Evolutionary conservation across 2,329 filamentous ascomycete species (phyloP).

Genomic region (Boeremia lycopersici): DNA sequence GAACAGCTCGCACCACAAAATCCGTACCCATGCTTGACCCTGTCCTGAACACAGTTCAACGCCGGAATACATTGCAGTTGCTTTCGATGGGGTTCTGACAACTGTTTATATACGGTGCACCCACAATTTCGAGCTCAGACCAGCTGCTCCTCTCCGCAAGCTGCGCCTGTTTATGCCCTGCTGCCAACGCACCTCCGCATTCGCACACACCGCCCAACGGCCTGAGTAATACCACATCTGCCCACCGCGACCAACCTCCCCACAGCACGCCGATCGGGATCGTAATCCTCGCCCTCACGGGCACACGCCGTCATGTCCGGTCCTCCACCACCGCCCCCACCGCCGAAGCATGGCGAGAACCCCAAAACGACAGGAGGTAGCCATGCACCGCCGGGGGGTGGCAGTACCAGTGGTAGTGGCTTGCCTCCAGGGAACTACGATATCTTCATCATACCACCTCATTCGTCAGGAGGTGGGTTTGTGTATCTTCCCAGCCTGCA

Average conservation of each 20-base stretch:
- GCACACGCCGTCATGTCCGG: slow-evolving; percentile 44
- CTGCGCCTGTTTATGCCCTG: slow-evolving; percentile 35
- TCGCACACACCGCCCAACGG: slow-evolving; percentile 16
- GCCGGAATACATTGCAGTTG: slow-evolving; percentile 3
- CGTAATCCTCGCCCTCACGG: slow-evolving; percentile 34
- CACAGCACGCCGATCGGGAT: slow-evolving; percentile 18
- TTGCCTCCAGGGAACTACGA: slow-evolving; percentile 92
- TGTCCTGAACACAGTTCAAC: slow-evolving; percentile 4
- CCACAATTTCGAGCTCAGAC: background rate
- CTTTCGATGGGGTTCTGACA: slow-evolving; percentile 19
- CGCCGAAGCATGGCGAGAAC: slow-evolving; percentile 82
- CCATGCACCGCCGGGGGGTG: slow-evolving; percentile 26
- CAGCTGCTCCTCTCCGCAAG: slow-evolving; percentile 20
- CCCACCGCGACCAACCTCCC: slow-evolving; percentile 1
- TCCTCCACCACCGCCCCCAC: slow-evolving; percentile 79
- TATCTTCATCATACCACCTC: slow-evolving; percentile 94
- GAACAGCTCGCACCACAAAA: slow-evolving; percentile 16
- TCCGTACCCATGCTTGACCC: slow-evolving; percentile 12
- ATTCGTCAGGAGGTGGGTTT: slow-evolving; percentile 87
- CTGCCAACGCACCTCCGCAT: slow-evolving; percentile 28
- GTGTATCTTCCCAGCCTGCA: slow-evolving; percentile 90
- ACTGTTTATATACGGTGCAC: slow-evolving; percentile 9
- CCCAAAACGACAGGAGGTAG: slow-evolving; percentile 62
- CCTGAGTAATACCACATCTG: slow-evolving; percentile 7
- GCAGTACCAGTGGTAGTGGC: slow-evolving; percentile 61